phyloP scores from a whole-genome alignment of 768 basidiomycete species.

The Lenzites betulinus region DNA sequence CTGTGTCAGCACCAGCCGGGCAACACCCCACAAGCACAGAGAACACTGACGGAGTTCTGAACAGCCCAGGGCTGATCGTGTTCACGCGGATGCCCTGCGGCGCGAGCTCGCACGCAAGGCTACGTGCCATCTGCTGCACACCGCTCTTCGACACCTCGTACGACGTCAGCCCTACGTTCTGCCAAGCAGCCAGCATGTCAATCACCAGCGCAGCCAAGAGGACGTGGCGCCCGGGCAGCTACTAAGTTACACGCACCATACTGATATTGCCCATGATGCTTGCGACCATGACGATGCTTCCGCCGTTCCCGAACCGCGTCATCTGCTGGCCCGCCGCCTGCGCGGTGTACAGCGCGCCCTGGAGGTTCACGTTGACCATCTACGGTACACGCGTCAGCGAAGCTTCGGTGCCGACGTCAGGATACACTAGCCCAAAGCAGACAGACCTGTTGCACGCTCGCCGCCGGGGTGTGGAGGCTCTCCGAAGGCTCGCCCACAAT shows the following conservation, averaged over 20 bases:
- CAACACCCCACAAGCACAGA: neutral
- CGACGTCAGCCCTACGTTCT: constrained; percentile 71
- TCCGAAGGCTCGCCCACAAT: constrained; percentile 50
- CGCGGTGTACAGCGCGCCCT: constrained; percentile 36
- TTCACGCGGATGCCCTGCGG: constrained; percentile 67
- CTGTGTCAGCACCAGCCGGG: neutral
- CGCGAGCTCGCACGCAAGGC: constrained; percentile 80
- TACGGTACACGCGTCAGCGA: constrained; percentile 23
- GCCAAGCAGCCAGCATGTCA: neutral
- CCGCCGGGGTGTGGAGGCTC: constrained; percentile 62
- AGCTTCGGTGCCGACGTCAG: neutral
- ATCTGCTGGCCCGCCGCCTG: constrained; percentile 39
- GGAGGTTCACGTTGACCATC: constrained; percentile 67
- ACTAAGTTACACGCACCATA: constrained; percentile 41
- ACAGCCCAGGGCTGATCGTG: constrained; percentile 72
- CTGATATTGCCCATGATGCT: constrained; percentile 53
- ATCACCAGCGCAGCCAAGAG: neutral
- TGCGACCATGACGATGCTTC: constrained; percentile 44
- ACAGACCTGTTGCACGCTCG: constrained; percentile 59
- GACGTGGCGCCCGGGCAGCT: neutral
- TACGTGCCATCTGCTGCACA: constrained; percentile 76
- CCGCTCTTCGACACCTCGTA: constrained; percentile 78
- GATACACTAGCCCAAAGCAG: neutral
- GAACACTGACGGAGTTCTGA: constrained; percentile 57
- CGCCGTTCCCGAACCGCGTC: constrained; percentile 34